Evolutionary conservation across 179 eudicot genomes (phyloP), one percentile per base, ranked within the genome.

Genomic region (Kewa caespitosa): DNA sequence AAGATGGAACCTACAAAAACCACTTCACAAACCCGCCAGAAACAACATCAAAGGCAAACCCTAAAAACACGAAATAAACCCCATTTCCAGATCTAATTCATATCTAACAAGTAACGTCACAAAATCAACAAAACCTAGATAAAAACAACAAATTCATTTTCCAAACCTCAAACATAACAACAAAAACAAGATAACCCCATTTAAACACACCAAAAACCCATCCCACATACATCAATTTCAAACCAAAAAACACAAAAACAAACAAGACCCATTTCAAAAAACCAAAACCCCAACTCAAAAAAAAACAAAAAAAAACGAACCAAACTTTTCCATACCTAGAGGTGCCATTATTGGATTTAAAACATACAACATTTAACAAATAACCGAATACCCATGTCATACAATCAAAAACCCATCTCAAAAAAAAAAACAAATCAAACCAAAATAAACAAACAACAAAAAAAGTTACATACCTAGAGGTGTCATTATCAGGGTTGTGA

Each of bases 401-500:
- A 57, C 70, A 34, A 57, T 3, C 10, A 63, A 41, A 38, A n/a
- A n/a, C n/a, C 1, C 43, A 74, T 30, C 70, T 31, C 38, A 34
- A 71, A 43, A 31, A 27, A 36, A 3, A 1, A 52, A 34, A 22
- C 27, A 20, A 37, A 52, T 28, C 32, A 67, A 14, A 50, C 6
- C 12, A 54, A 54, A 68, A 33, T 8, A 31, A 1, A 60, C 9
- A 50, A 42, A n/a, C 18, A n/a, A 20, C 0, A 36, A 22, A 32
- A 61, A 8, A 37, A 9, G 22, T 0, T 3, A 22, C 0, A 69
- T 69, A 82, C 85, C 85, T 79, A 72, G 85, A 57, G 38, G 85
- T 82, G 6, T 82, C 85, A 64, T 82, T 79, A 41, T 82, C 85
- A 48, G 85, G 85, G 48, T 82, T 82, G 42, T 82, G 85, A 41